Base-by-base conservation (phyloP, 2,329 filamentous ascomycete genomes). In the Sarocladium kiliense region DNA sequence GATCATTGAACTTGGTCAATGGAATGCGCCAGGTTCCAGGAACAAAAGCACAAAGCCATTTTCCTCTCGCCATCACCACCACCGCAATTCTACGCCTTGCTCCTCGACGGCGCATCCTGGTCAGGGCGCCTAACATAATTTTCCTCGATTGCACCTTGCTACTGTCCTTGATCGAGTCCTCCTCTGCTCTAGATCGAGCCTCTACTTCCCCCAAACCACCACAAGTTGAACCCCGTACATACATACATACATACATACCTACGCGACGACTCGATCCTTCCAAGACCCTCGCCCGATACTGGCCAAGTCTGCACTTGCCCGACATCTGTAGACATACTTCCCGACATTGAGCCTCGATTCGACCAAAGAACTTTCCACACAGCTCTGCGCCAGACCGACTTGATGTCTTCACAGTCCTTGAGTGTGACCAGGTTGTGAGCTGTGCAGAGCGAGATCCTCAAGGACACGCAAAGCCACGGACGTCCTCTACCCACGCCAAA, bases 41-140 rank as follows among this genome's bases (percentile, higher is more conserved):
- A 27, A 27, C 44, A 27, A 16, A 30, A 44, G 44, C 44, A 47
- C 44, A 47, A 47, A 47, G 44, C 44, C 44, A 47, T 47, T 47
- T 30, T 47, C 3, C 16, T 30, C 44, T 47, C 44, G 21, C 7
- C 44, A 25, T 7, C 7, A 21, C 21, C n/a, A 18, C 7, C n/a
- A 44, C 41, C 41, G 41, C 41, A 44, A 23, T 27, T 23, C 44
- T 27, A 47, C 23, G n/a, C 44, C 21, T 47, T 47, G 44, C 23
- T 44, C 16, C 41, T 44, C 41, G 18, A 25, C 12, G 7, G 41
- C 21, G 41, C 41, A 44, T 39, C 41, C 41, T 25, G 41, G 18
- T 44, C 41, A 21, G 11, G 3, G 7, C 19, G 5, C 19, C 7
- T 6, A 44, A 3, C 23, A 18, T 25, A 5, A 44, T 9, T 44